Evolutionary conservation across 2,329 filamentous ascomycete genomes (phyloP), one percentile per base, ranked within the genome.

Genomic region (Colletotrichum tropicale): DNA sequence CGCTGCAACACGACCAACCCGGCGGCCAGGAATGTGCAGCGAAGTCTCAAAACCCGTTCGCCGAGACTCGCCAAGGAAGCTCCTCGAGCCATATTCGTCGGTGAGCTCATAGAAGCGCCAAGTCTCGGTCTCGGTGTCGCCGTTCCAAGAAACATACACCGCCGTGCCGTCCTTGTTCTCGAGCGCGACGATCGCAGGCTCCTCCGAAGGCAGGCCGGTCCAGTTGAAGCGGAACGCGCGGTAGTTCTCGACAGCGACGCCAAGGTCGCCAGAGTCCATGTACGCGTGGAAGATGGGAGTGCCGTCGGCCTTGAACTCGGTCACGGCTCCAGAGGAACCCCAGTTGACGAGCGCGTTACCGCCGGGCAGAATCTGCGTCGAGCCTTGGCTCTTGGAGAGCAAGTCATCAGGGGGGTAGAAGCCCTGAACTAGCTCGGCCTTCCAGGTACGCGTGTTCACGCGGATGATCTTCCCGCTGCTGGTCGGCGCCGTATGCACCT

Each of bases 291-390:
- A 91, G 21, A 92, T 83, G 5, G 88, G 80, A 10, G 85, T 81
- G 10, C 90, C 90, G n/a, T 88, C 85, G 2, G 83, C 78, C 0
- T 84, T 84, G 78, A 89, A 86, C 77, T 88, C 88, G 8, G 87
- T 89, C 26, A 88, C 78, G 4, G 86, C 87, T 0, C 87, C 87
- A 21, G 86, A 85, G 0, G 85, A 86, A 6, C 91, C 90, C 90
- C 90, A 93, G 76, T 89, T 89, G 38, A 92, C 87, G 56, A 92
- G 82, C 8, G 87, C 87, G 73, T 91, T 89, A 38, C 88, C 88
- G 68, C 88, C 87, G 0, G 88, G 86, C 0, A 93, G 85, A 8
- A 90, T 78, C 77, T 93, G 91, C 36, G 89, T 87, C n/a, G 83
- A 86, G 8, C 86, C 85, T 75, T 88, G 87, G 0, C 89, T 90